These are phyloP conservation scores for Triglochin maritima DNA, from an alignment of 106 monocot species.

Conservation along the genomic window DNA sequence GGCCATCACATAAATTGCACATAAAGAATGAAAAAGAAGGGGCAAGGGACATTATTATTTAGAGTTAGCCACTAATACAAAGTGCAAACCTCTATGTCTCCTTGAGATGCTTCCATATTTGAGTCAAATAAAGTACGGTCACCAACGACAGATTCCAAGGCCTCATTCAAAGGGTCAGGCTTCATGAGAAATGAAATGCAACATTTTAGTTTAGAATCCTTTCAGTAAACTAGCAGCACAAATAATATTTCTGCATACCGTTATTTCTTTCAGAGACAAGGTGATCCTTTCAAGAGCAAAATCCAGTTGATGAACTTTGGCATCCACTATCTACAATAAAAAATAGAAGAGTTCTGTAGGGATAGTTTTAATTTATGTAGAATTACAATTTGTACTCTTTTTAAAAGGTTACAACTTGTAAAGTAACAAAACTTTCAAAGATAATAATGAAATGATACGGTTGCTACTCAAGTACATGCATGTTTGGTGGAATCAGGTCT, in stretches of 20 bases:
- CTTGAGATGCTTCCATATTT: constrained; percentile 36
- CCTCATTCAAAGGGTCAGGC: constrained; percentile 66
- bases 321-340: constrained; percentile 57
- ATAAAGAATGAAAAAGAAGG: too few relatives aligned
- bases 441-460: not conserved
- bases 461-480: not conserved
- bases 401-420: too few relatives aligned
- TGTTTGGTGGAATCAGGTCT: not conserved
- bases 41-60: too few relatives aligned
- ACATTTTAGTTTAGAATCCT: not conserved
- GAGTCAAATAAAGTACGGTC: constrained; percentile 36
- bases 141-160: constrained; percentile 71
- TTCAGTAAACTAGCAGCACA: too few relatives aligned
- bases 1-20: too few relatives aligned
- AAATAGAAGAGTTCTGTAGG: not conserved
- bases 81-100: constrained; percentile 58
- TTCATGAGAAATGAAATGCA: constrained; percentile 13
- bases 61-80: too few relatives aligned
- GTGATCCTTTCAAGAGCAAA: constrained; percentile 61
- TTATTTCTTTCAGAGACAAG: constrained; percentile 78
- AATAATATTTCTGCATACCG: constrained; percentile 24
- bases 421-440: not conserved
- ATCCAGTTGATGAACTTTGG: constrained; percentile 90
- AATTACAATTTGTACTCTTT: not conserved
- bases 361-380: not conserved